phyloP scores from a whole-genome alignment of 108 stramenopile species.

The Pseudonitzschia pungens region DNA sequence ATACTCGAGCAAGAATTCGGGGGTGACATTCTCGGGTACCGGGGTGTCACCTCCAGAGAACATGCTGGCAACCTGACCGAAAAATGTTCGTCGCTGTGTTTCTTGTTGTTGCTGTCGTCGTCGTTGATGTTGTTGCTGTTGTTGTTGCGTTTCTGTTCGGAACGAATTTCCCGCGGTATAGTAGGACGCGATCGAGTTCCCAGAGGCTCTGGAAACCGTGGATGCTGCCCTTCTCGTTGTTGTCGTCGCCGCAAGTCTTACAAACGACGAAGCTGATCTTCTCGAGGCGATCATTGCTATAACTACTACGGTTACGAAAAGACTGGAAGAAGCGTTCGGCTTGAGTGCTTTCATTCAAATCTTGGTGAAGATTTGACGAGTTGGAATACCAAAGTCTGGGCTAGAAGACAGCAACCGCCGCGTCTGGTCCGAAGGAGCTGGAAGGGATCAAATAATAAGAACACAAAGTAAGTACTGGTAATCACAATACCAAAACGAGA shows the following conservation, averaged over 20 bases:
- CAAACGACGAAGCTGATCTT: conserved; percentile 4
- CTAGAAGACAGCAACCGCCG: background rate
- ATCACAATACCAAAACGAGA: too few relatives aligned
- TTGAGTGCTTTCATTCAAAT: background rate
- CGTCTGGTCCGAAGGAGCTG: background rate
- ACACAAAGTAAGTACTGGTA: too few relatives aligned
- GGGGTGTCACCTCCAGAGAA: background rate
- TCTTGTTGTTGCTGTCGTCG: background rate
- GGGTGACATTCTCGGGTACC: background rate
- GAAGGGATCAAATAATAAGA: too few relatives aligned
- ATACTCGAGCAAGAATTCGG: conserved; percentile 12
- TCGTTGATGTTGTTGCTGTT: too few relatives aligned
- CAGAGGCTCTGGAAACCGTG: background rate
- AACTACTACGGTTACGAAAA: background rate
- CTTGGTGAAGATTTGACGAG: background rate
- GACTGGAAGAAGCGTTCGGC: background rate
- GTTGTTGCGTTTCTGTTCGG: background rate
- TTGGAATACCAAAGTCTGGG: background rate
- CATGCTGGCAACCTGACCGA: background rate
- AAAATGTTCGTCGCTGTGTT: conserved; percentile 6
- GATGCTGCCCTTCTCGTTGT: background rate
- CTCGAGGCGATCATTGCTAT: conserved; percentile 10
- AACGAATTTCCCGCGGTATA: background rate
- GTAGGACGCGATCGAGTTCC: background rate
- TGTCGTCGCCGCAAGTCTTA: background rate